Base-by-base conservation (phyloP, 2,329 filamentous ascomycete genomes). In the Pseudogymnoascus sp. region DNA sequence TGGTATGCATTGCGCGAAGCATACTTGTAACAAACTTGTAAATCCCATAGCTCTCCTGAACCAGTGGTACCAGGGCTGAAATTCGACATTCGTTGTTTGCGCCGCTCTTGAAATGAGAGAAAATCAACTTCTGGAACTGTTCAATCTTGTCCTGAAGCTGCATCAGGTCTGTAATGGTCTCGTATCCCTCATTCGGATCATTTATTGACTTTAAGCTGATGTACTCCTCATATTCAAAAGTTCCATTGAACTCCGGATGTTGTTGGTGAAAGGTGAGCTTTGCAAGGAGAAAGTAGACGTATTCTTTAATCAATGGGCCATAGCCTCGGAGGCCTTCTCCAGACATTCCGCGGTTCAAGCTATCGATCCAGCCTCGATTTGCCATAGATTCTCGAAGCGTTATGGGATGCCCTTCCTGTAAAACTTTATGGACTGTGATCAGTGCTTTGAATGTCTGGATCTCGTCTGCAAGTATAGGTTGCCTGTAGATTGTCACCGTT, bases 1-100 rank as follows among this genome's bases (percentile, higher is more conserved):
- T 92, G 2, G 90, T 93, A 74, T 99, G 93, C 92, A 99, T 97
- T 14, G 94, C 94, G 61, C 94, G 86, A 64, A 99, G 77, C 94
- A 99, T 99, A 87, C 94, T 99, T 0, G 94, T 99, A 66, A 97
- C 92, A 74, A 99, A 99, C 76, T 97, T 97, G 81, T 99, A 99
- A 68, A 99, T 97, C 57, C 94, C 94, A 75, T 97, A 99, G 73
- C 92, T 97, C 78, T 99, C 94, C 73, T 96, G 91, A 2, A 99
- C 94, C 43, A 99, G 79, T 2, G 92, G 91, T 20, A 97, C 92
- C 60, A 99, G 78, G 1, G 94, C 90, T 12, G 93, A 95, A 70
- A 99, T 99, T 64, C 93, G 85, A 74, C 93, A 97, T 74, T 99
- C 94, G 70, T 97, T 99, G 77, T 96, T 96, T 57, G 89, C 87